These are phyloP conservation scores for Neocucurbitaria cava DNA, from an alignment of 2,329 filamentous ascomycete genomes.

Conservation along the genomic window DNA sequence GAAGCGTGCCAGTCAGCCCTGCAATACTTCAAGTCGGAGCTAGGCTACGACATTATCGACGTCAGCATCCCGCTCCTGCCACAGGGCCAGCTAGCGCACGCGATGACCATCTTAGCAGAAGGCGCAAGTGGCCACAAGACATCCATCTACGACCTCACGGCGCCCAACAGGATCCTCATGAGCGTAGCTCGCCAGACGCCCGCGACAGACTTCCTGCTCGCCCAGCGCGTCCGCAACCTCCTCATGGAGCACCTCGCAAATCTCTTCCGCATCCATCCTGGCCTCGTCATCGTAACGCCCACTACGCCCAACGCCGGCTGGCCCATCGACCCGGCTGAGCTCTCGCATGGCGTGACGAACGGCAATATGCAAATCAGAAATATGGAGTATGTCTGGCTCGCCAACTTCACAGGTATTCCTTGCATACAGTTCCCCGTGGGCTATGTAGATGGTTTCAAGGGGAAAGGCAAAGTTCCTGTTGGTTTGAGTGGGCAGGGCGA, in stretches of 20 bases:
- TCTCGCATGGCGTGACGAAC: constrained; percentile 71
- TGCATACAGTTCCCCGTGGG: constrained; percentile 77
- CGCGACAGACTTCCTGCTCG: constrained; percentile 73
- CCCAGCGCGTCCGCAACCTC: constrained; percentile 74
- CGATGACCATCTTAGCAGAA: constrained; percentile 78
- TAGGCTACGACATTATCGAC: constrained; percentile 64
- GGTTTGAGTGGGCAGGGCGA: constrained; percentile 63
- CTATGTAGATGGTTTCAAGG: constrained; percentile 65
- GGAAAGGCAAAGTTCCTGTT: constrained; percentile 62
- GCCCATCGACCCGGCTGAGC: constrained; percentile 71
- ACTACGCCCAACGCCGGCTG: constrained; percentile 79
- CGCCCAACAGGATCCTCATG: constrained; percentile 74
- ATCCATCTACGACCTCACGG: constrained; percentile 64
- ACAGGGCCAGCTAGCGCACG: constrained; percentile 79
- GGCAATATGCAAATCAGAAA: constrained; percentile 74
- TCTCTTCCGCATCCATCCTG: constrained; percentile 74
- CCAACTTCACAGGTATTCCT: constrained; percentile 82
- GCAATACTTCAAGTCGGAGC: constrained; percentile 60
- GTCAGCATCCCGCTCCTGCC: constrained; percentile 71
- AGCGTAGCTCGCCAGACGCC: constrained; percentile 69
- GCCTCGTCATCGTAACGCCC: constrained; percentile 79
- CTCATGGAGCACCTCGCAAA: constrained; percentile 80
- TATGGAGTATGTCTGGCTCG: constrained; percentile 87
- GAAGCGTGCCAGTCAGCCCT: constrained; percentile 68
- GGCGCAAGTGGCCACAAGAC: constrained; percentile 60